Base-by-base conservation (phyloP, 169 alveolate species). In the Cryptosporidium parvum region DNA sequence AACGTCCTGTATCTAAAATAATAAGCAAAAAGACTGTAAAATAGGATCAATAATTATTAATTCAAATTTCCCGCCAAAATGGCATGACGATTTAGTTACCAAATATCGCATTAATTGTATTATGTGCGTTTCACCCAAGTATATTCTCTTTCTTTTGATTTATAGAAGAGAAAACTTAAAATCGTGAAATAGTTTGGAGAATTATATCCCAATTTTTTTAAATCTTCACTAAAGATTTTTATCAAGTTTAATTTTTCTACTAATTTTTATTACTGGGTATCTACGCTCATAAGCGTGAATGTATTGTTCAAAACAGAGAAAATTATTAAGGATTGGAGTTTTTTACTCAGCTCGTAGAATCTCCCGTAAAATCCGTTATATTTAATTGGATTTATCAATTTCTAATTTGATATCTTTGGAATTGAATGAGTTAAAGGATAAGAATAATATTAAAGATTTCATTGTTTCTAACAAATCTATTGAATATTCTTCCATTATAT, bases 1-100 rank as follows among this genome's bases (percentile, higher is more conserved):
- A 65, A 65, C 72, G 72, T 65, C 72, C 51, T 65, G 72, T 65
- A 33, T 5, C 72, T 31, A 33, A 31, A 65, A 33, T 65, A 65
- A 33, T 65, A 33, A 56, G 67, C 12, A 21, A 56, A 56, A 56
- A 23, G 67, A 26, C 67, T 56, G 37, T 56, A 56, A 53, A 56
- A 26, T 56, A n/a, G 7, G 3, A 65, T 21, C 52, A 10, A 21
- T 31, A 65, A 26, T 65, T 31, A 37, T 65, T 37, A 16, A 37
- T 16, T 12, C 4, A 7, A 0, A 2, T 21, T 29, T 31, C 48
- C 72, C 72, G 72, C 72, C 44, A 65, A 65, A 65, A 31, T 16
- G 8, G 12, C 72, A 65, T 65, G 72, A 65, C 72, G 6, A 65
- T 35, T 65, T 35, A 56, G 67, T 56, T 56, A 56, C 0, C 14